phyloP scores from a whole-genome alignment of 495 filamentous ascomycete genomes.

The Xylaria castorea region DNA sequence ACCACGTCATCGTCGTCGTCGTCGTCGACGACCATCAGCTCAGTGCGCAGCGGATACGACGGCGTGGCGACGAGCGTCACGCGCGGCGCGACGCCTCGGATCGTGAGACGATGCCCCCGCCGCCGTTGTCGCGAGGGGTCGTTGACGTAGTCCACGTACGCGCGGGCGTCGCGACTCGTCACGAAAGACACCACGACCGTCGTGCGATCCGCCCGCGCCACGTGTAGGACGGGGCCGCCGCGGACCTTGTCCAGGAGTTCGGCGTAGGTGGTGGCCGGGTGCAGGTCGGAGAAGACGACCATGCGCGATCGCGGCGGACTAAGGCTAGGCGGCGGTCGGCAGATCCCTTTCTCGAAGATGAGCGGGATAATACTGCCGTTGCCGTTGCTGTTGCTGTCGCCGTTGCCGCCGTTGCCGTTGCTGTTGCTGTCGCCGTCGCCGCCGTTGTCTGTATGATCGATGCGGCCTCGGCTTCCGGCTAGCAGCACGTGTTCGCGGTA shows the following conservation, averaged over 20 bases:
- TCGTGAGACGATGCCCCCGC: neutral
- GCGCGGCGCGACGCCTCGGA: neutral
- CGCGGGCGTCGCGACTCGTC: neutral
- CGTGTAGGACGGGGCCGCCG: conserved; percentile 1
- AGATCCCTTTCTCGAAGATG: neutral
- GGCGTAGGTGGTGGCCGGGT: neutral
- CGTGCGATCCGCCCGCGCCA: neutral
- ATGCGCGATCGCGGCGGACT: neutral
- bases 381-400: no score
- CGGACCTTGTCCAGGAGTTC: conserved; percentile 12
- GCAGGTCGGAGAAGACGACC: conserved; percentile 4
- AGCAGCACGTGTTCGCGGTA: neutral
- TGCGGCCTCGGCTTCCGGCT: neutral
- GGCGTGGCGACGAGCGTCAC: neutral
- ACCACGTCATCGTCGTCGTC: no score
- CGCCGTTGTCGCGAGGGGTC: neutral
- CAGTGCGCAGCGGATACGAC: neutral
- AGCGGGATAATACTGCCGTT: no score
- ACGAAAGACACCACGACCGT: neutral
- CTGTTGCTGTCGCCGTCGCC: no score
- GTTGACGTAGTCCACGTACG: conserved; percentile 9
- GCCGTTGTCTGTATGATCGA: no score
- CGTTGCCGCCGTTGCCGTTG: no score
- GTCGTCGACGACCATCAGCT: neutral
- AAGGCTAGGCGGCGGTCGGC: no score